phyloP scores from a whole-genome alignment of 1,284 basidiomycete genomes.

The Moesziomyces antarcticus region DNA sequence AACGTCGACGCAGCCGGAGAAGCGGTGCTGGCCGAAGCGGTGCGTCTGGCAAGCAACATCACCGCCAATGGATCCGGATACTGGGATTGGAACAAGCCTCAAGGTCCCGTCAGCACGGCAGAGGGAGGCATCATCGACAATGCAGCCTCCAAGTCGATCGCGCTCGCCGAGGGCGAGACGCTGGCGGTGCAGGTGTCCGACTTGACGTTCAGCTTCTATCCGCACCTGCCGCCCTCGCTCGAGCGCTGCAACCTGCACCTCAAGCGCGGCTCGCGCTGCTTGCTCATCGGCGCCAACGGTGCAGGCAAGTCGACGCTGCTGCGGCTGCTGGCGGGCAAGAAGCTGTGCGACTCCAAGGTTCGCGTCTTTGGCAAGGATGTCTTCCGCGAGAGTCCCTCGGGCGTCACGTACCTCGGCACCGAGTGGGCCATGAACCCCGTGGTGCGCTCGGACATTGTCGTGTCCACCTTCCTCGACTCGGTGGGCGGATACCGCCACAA shows the following conservation, averaged over 20 bases:
- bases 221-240: constrained; percentile 52
- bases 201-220: constrained; percentile 59
- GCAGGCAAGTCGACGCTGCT: constrained; percentile 96
- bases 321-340: constrained; percentile 91
- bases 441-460: constrained; percentile 73
- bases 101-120: constrained; percentile 29
- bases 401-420: constrained; percentile 80
- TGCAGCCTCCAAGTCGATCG: constrained; percentile 25
- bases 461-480: constrained; percentile 78
- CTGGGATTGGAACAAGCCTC: constrained; percentile 59
- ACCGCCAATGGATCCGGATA: constrained; percentile 50
- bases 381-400: constrained; percentile 60
- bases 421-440: constrained; percentile 93
- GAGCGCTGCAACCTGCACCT: constrained; percentile 59
- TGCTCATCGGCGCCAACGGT: constrained; percentile 69
- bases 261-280: constrained; percentile 57
- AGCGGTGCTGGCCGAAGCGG: constrained; percentile 54
- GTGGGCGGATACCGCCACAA: constrained; percentile 96
- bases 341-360: constrained; percentile 58
- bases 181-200: constrained; percentile 61
- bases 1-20: constrained; percentile 74
- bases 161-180: constrained; percentile 25
- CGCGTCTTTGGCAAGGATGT: constrained; percentile 65
- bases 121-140: constrained; percentile 35
- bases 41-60: constrained; percentile 37